These are phyloP conservation scores for Capsicum baccatum DNA, from an alignment of 257 asterid genomes.

Conservation along the genomic window DNA sequence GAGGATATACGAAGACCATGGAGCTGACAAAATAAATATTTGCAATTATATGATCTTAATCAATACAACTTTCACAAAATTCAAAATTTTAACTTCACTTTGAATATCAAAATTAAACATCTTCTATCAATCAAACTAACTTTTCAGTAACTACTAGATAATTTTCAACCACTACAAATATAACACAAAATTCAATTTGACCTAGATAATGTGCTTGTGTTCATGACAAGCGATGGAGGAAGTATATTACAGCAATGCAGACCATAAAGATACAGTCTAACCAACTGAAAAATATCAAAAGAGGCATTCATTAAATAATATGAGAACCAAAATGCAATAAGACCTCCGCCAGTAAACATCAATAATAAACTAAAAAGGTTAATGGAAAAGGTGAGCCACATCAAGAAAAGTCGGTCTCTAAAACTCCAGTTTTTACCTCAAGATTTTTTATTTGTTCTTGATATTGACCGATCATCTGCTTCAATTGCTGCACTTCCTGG, in stretches of 20 bases:
- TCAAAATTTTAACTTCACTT: not conserved
- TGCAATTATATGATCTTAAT: not conserved
- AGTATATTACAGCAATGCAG: not conserved
- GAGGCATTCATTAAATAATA: not conserved
- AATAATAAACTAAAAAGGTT: not conserved
- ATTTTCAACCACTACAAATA: not conserved
- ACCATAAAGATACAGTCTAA: not conserved
- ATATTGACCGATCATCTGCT: slow-evolving; percentile 68
- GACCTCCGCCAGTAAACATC: not conserved
- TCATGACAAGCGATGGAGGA: not conserved
- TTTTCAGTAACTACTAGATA: not conserved
- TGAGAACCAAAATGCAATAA: slow-evolving; percentile 11
- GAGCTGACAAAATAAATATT: not conserved
- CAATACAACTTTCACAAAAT: slow-evolving; percentile 1
- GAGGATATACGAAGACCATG: not conserved
- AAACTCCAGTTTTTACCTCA: slow-evolving; percentile 53
- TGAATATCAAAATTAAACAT: not conserved
- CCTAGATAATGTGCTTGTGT: not conserved
- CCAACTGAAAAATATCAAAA: not conserved
- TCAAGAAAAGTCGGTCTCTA: not conserved
- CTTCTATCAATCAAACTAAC: not conserved
- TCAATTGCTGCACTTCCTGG: slow-evolving; percentile 72
- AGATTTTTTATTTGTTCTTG: slow-evolving; percentile 76
- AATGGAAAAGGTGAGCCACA: not conserved
- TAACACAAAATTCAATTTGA: not conserved